Percentiles rank a stretch among this genome's conserved stretches.
Evolutionary conservation across 1,284 basidiomycete genomes (phyloP).

Genomic region (Moesziomyces antarcticus): DNA sequence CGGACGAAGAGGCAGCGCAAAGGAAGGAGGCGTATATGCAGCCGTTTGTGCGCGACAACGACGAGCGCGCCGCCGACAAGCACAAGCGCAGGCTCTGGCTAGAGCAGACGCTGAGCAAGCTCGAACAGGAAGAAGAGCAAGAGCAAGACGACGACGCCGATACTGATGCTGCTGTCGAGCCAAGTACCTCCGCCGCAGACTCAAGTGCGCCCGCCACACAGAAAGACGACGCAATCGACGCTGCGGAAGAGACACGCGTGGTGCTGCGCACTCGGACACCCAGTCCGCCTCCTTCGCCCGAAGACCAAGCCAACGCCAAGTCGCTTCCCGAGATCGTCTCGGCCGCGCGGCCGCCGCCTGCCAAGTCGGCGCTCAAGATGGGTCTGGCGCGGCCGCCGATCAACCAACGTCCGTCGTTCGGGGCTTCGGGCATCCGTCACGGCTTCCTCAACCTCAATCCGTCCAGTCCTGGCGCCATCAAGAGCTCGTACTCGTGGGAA

Average conservation of each 20-base stretch:
- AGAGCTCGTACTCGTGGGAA: conserved; percentile 49
- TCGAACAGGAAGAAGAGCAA: conserved; percentile 55
- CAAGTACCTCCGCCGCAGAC: too few relatives aligned
- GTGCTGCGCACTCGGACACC: conserved; percentile 40
- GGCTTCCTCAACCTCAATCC: conserved; percentile 56
- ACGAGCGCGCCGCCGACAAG: conserved; percentile 17
- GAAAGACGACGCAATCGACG: neutral
- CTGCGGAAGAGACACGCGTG: conserved; percentile 36
- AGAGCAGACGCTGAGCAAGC: conserved; percentile 48
- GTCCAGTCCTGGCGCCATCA: conserved; percentile 50
- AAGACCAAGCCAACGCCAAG: conserved; percentile 10
- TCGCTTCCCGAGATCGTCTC: conserved; percentile 41
- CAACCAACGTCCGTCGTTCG: conserved; percentile 38
- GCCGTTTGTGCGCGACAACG: conserved; percentile 27
- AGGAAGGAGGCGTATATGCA: conserved; percentile 42
- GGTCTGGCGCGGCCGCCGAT: conserved; percentile 20
- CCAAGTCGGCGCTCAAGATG: conserved; percentile 44
- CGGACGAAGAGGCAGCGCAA: conserved; percentile 26
- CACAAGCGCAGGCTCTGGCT: conserved; percentile 54
- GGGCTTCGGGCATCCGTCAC: conserved; percentile 42
- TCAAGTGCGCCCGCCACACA: neutral
- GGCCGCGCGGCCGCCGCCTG: conserved; percentile 38
- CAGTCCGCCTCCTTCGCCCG: conserved; percentile 38
- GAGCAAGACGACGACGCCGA: conserved; percentile 7
- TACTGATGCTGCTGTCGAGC: neutral